These are phyloP conservation scores for Hymenoscyphus fraxineus DNA, from an alignment of 2,329 filamentous ascomycete species.

Conservation along the genomic window DNA sequence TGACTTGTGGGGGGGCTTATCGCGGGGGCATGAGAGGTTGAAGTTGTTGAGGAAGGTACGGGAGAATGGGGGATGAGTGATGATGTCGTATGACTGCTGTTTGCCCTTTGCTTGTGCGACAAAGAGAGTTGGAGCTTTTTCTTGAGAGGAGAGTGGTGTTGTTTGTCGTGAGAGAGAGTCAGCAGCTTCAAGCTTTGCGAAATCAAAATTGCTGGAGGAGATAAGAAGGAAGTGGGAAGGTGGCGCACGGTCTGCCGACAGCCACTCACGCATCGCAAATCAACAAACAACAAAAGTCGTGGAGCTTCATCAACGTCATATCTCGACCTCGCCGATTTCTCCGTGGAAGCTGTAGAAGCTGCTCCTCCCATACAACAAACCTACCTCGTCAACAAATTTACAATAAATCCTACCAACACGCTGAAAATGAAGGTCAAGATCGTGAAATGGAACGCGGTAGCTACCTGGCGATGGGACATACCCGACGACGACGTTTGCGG, in stretches of 20 bases:
- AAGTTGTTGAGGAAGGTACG: conserved; percentile 4
- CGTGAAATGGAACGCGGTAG: conserved; percentile 88
- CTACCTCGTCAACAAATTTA: background rate
- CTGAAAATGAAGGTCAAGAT: conserved; percentile 86
- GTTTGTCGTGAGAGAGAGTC: conserved; percentile 8
- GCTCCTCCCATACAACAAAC: background rate
- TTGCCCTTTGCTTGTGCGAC: conserved; percentile 1
- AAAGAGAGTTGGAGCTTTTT: conserved; percentile 1
- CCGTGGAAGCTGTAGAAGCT: background rate
- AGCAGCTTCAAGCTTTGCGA: conserved; percentile 10
- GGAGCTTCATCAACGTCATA: conserved; percentile 2
- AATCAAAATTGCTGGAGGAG: background rate
- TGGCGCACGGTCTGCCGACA: background rate
- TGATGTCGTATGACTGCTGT: background rate
- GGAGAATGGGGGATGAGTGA: background rate
- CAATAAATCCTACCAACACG: background rate
- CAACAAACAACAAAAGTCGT: conserved; percentile 4
- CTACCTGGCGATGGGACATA: conserved; percentile 96
- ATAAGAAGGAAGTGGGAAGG: background rate
- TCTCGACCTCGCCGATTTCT: background rate
- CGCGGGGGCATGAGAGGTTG: conserved; percentile 20
- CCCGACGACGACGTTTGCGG: conserved; percentile 97
- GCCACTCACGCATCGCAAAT: background rate
- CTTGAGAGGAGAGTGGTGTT: conserved; percentile 15
- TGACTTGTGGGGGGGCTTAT: conserved; percentile 15